Conservation (phyloP, 768 basidiomycete genomes). For the Lactarius quietus region DNA sequence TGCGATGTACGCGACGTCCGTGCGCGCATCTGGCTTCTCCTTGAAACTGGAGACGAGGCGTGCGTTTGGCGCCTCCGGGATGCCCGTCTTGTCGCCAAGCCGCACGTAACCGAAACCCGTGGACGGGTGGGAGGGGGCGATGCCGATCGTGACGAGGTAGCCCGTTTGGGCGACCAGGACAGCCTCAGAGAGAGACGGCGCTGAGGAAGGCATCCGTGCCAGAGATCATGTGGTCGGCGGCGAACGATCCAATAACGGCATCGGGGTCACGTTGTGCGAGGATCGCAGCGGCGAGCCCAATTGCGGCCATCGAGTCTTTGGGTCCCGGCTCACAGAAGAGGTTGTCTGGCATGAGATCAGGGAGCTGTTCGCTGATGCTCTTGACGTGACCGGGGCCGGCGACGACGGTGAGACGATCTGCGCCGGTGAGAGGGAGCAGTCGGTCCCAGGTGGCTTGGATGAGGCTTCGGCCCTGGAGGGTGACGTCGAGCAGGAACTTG, state of each 20-base stretch:
- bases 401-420: slow-evolving; percentile 74
- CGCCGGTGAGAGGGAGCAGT: slow-evolving; percentile 69
- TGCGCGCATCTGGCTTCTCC: slow-evolving; percentile 86
- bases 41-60: slow-evolving; percentile 83
- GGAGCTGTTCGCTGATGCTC: slow-evolving; percentile 74
- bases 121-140: slow-evolving; percentile 85
- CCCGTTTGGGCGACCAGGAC: slow-evolving; percentile 76
- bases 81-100: slow-evolving; percentile 65
- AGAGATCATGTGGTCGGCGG: slow-evolving; percentile 92
- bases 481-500: slow-evolving; percentile 85
- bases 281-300: slow-evolving; percentile 82
- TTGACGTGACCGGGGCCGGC: slow-evolving; percentile 75
- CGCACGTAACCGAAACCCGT: slow-evolving; percentile 88
- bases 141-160: slow-evolving; percentile 86
- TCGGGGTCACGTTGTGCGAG: slow-evolving; percentile 70
- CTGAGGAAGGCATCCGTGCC: slow-evolving; percentile 85
- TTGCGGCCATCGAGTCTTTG: slow-evolving; percentile 88
- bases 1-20: slow-evolving; percentile 80
- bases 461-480: slow-evolving; percentile 78
- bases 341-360: slow-evolving; percentile 65
- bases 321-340: slow-evolving; percentile 85
- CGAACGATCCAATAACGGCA: slow-evolving; percentile 84
- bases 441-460: slow-evolving; percentile 93
- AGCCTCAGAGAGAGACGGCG: slow-evolving; percentile 79
- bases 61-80: slow-evolving; percentile 76